Evolutionary conservation across 2,329 filamentous ascomycete species (phyloP).

Genomic region (Paecilomyces sp.): DNA sequence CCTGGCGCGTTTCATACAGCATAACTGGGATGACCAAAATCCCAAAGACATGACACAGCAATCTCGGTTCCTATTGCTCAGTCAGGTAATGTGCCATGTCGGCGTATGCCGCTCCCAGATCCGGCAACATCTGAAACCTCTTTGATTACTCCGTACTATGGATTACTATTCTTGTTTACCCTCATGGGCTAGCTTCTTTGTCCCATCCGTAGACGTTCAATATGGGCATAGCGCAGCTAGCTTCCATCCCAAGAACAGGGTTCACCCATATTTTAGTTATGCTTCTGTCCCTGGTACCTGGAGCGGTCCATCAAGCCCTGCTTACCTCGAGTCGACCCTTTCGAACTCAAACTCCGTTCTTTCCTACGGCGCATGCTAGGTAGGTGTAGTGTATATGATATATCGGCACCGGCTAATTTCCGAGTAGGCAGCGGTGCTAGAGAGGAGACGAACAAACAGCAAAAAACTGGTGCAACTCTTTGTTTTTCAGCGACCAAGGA

Average conservation of each 20-base stretch:
- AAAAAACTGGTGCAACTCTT: not conserved
- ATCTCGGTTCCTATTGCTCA: not conserved
- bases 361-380: not conserved
- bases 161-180: not conserved
- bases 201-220: not conserved
- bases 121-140: not conserved
- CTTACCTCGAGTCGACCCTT: not conserved
- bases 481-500: not conserved
- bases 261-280: not conserved
- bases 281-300: not conserved
- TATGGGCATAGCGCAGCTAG: not conserved
- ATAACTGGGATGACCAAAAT: not conserved
- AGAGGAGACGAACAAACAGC: not conserved
- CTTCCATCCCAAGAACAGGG: not conserved
- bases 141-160: not conserved
- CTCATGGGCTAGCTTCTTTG: not conserved
- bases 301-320: not conserved
- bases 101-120: not conserved
- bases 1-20: not conserved
- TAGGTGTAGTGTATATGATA: not conserved
- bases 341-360: not conserved
- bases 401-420: not conserved
- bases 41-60: not conserved
- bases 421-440: not conserved
- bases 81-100: not conserved